Evolutionary conservation across 1,284 basidiomycete genomes (phyloP), one percentile per base, ranked within the genome.

Genomic region (Clitocybe nebularis): DNA sequence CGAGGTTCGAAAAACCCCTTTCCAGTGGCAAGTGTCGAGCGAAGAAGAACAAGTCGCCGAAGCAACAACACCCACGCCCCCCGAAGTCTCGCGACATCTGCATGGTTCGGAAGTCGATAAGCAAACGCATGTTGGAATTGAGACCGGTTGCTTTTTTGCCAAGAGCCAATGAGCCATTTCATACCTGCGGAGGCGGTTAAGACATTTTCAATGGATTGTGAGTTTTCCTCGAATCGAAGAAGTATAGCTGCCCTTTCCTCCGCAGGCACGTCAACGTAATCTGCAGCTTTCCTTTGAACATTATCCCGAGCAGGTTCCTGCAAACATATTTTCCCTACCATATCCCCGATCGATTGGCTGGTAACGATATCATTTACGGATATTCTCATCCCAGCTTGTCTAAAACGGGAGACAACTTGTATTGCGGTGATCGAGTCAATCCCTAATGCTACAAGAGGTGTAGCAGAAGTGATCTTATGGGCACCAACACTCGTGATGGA

Each of bases 401-500:
- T 64, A 42, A 62, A 66, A 39, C 60, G 66, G 16, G 69, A 61
- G 5, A 65, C 62, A 13, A 77, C 58, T 44, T 69, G 68, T 32
- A 77, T 72, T 13, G 75, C 71, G 20, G 68, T 71, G 41, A 77
- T 77, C 1, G 75, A 76, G 49, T 77, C 74, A n/a, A 77, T 60
- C 6, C 74, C 74, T 4, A 77, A 53, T 4, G 70, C 59, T 8
- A 60, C 59, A 8, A 74, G 60, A 1, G 62, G 58, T 4, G 69
- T 70, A 6, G 51, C 43, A 5, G 57, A 48, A 16, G 54, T 48
- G 10, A 74, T 50, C 8, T 48, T 34, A 25, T 46, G 38, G 14
- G 39, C 19, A 2, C 55, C 52, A 23, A 49, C 45, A 30, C 48
- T 52, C 3, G 56, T 54, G n/a, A 59, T 36, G 6, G 40, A 33